Base-by-base conservation (phyloP, 2,329 filamentous ascomycete genomes). In the Neopestalotiopsis rosae region DNA sequence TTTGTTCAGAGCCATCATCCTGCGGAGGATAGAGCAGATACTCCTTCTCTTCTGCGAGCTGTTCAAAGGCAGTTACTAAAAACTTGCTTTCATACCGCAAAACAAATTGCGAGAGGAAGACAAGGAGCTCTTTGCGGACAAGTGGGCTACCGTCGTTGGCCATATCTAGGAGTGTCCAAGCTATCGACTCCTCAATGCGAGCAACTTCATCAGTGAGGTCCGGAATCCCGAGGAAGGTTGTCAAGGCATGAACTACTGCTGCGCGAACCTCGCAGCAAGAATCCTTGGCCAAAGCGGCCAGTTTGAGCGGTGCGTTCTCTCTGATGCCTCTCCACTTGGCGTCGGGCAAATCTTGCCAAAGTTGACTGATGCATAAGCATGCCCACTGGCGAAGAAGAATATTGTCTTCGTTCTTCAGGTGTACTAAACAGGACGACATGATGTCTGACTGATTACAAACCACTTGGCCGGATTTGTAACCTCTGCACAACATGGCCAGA, bases 311-410 rank as follows among this genome's bases (percentile, higher is more conserved):
- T 1, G 95, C 96, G 73, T 92, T 91, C 76, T 94, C 94, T 61
- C 94, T 88, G 70, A 98, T 97, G n/a, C 94, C 96, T 73, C 93
- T 89, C 93, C 95, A 98, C 79, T 98, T 98, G 0, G 95, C 95
- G 77, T 98, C 94, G 1, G 94, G 90, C 66, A 95, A 92, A 75
- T 97, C 93, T 72, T 92, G 88, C 95, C 95, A 98, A 28, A 99
- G 86, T 83, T 98, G 95, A 78, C 95, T 97, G 71, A 99, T 89
- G 81, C 95, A 98, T 9, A 99, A 86, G 77, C 95, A 97, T 20
- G 94, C 95, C 94, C 96, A 99, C 79, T 99, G 96, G 52, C 96
- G 89, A 62, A 99, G 84, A 10, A 99, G 84, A 1, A 94, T 92
- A 73, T 97, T 98, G 71, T 97, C 92, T 68, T 92, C 89, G 77